Evolutionary conservation across 441 rosid genomes (phyloP).

Genomic region (Metrosideros polymorpha): DNA sequence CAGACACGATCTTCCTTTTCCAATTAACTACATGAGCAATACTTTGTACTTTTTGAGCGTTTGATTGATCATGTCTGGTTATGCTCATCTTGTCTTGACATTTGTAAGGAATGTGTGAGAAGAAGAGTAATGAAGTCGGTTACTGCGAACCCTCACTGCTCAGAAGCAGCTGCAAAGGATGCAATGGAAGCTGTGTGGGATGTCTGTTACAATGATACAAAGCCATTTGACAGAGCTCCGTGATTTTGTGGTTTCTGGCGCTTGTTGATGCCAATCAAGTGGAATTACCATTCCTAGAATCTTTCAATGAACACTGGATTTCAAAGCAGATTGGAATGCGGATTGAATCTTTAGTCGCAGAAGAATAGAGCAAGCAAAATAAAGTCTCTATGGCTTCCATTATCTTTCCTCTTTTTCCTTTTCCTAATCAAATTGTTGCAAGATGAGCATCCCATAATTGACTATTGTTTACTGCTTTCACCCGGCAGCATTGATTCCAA

Average conservation of each 20-base stretch:
- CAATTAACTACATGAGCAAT: neutral
- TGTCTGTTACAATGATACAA: slow-evolving; percentile 84
- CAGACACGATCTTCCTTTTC: neutral
- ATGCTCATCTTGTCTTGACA: neutral
- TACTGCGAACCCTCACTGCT: slow-evolving; percentile 64
- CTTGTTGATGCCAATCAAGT: neutral
- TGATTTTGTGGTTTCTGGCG: slow-evolving; percentile 13
- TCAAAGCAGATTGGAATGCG: neutral
- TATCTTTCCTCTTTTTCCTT: neutral
- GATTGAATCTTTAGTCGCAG: neutral
- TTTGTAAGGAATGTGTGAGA: slow-evolving; percentile 70
- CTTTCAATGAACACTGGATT: neutral
- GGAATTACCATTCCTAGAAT: neutral
- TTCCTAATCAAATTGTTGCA: neutral
- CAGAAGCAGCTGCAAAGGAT: slow-evolving; percentile 67
- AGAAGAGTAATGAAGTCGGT: slow-evolving; percentile 81
- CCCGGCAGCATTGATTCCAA: neutral
- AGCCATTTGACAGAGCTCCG: slow-evolving; percentile 95
- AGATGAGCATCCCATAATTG: neutral
- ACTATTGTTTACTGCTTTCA: neutral
- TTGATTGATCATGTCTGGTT: neutral
- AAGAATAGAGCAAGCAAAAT: neutral
- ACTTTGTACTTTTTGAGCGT: neutral
- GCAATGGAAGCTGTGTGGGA: slow-evolving; percentile 98
- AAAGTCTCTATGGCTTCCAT: neutral